Evolutionary conservation across 2,329 filamentous ascomycete genomes (phyloP).

Genomic region (Geosmithia flava): DNA sequence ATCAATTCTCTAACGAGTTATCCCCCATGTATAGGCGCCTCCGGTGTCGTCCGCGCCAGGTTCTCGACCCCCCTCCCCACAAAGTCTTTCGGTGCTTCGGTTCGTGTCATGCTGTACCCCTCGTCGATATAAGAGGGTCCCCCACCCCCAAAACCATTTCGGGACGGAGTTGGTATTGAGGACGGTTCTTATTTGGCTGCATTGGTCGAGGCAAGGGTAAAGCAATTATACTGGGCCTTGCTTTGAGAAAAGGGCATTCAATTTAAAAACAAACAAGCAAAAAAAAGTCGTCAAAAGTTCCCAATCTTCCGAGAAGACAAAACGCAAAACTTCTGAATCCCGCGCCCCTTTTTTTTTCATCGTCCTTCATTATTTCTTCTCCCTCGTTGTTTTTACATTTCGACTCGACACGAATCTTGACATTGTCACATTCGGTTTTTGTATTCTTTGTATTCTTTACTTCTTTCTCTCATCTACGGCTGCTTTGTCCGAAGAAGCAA

Average conservation of each 20-base stretch:
- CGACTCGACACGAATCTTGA: too few species aligned
- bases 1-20: background rate
- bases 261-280: slow-evolving; percentile 1
- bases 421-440: too few species aligned
- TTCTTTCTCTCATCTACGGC: too few species aligned
- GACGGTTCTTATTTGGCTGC: slow-evolving; percentile 49
- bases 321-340: too few species aligned
- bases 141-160: slow-evolving; percentile 9
- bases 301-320: background rate
- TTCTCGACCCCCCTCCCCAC: slow-evolving; percentile 94
- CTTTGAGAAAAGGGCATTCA: slow-evolving; percentile 14
- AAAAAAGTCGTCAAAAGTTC: slow-evolving; percentile 5
- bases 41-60: slow-evolving; percentile 93
- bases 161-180: slow-evolving; percentile 50
- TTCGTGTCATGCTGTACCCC: slow-evolving; percentile 96
- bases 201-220: slow-evolving; percentile 42
- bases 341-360: background rate
- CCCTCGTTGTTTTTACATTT: too few species aligned
- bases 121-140: slow-evolving; percentile 68
- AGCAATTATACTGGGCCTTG: slow-evolving; percentile 21
- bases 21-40: slow-evolving; percentile 61
- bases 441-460: too few species aligned
- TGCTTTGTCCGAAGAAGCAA: too few species aligned
- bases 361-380: background rate
- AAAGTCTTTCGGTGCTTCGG: slow-evolving; percentile 90